A percentile compares a stretch with the other conserved stretches of the same genome.
Conservation (phyloP, 2,329 filamentous ascomycete species). For the Penicillium freii region DNA sequence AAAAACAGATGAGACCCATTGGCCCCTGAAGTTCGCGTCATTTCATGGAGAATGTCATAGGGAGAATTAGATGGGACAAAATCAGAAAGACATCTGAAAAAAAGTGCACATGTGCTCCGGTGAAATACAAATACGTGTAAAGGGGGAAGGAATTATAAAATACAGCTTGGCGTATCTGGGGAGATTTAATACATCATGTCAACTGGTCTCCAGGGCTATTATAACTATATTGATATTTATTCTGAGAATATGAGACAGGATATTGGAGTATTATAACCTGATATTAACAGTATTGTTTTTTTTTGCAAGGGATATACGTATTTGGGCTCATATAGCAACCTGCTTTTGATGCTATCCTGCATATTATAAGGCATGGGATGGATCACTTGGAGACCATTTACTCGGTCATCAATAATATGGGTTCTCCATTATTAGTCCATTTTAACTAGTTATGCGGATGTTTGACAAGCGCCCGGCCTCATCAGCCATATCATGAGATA, state of each 20-base stretch:
- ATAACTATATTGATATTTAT: background rate
- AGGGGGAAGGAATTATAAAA: background rate
- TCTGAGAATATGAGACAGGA: background rate
- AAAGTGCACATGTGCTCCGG: background rate
- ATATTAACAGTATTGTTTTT: no score
- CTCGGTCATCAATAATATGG: background rate
- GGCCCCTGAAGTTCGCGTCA: background rate
- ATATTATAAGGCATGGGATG: background rate
- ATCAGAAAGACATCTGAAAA: background rate
- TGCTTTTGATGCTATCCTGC: background rate
- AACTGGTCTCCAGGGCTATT: no score
- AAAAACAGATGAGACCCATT: background rate
- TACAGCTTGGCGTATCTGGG: background rate
- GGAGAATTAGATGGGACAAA: background rate
- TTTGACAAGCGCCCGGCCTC: no score
- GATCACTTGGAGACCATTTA: background rate
- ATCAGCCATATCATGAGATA: background rate
- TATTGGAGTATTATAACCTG: no score
- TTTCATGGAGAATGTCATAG: background rate
- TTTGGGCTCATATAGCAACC: background rate
- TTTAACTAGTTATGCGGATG: background rate
- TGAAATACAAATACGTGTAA: background rate
- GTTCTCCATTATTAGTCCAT: background rate
- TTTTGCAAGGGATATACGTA: background rate
- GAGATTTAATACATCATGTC: background rate